phyloP scores from a whole-genome alignment of 2,329 filamentous ascomycete species.

The Oidium heveae region DNA sequence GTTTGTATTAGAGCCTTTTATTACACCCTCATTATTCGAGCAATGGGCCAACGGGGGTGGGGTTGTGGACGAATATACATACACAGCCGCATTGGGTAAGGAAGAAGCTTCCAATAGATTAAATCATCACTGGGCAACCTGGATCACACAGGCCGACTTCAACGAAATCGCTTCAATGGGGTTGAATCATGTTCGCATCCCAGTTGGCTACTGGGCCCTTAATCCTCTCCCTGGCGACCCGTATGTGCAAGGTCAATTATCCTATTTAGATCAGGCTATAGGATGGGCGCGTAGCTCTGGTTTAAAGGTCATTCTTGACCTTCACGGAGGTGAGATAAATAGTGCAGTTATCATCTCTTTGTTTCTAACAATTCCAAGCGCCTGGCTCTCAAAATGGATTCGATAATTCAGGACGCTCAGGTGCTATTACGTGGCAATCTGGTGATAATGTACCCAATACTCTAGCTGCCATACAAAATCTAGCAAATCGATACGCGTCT shows the following conservation, averaged over 20 bases:
- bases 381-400: conserved; percentile 33
- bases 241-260: conserved; percentile 35
- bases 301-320: conserved; percentile 39
- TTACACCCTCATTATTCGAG: conserved; percentile 28
- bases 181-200: conserved; percentile 38
- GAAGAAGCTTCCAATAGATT: conserved; percentile 20
- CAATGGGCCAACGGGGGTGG: conserved; percentile 11
- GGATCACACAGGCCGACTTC: conserved; percentile 20
- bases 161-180: conserved; percentile 19
- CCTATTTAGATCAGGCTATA: conserved; percentile 29
- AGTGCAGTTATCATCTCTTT: not conserved
- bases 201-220: conserved; percentile 40
- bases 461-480: conserved; percentile 15
- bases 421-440: conserved; percentile 20
- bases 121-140: conserved; percentile 30
- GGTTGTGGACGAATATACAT: conserved; percentile 14
- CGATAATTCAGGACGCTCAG: conserved; percentile 32
- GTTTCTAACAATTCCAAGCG: conserved; percentile 17
- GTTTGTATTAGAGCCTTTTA: conserved; percentile 20
- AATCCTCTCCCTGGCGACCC: conserved; percentile 26
- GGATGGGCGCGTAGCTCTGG: conserved; percentile 30
- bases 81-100: conserved; percentile 20
- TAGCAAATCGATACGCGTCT: conserved; percentile 17
- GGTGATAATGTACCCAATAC: conserved; percentile 18
- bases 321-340: conserved; percentile 31